phyloP scores from a whole-genome alignment of 208 protist genomes.

The Cochliopodium minus region DNA sequence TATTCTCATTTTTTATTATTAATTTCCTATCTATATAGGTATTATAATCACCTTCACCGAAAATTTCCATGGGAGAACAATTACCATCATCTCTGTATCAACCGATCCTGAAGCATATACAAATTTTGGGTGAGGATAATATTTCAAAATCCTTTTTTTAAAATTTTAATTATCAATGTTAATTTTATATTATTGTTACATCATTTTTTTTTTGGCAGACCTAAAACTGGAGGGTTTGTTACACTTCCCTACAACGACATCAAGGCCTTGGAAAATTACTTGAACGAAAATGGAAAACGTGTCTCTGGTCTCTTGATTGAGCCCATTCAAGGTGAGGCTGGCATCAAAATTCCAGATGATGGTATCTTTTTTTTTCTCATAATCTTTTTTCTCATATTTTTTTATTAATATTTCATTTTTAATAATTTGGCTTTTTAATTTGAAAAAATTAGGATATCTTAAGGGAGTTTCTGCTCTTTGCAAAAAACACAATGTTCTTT shows the following conservation, averaged over 20 bases:
- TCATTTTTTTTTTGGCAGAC: too few relatives aligned
- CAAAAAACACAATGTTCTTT: conserved; percentile 55
- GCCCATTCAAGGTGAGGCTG: conserved; percentile 81
- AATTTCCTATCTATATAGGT: conserved; percentile 13
- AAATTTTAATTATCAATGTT: conserved; percentile 24
- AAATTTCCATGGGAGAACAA: conserved; percentile 67
- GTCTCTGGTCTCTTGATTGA: conserved; percentile 60
- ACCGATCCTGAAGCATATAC: conserved; percentile 37
- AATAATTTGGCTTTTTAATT: not conserved
- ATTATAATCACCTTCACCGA: conserved; percentile 27
- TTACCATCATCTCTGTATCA: conserved; percentile 48
- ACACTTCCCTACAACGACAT: conserved; percentile 52
- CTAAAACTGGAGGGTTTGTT: too few relatives aligned
- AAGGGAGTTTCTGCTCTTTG: conserved; percentile 28
- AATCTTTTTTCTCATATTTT: not conserved
- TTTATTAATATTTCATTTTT: not conserved
- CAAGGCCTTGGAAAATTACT: conserved; percentile 33
- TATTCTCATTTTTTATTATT: not conserved
- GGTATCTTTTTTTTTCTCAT: conserved; percentile 36
- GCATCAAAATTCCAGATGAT: conserved; percentile 44
- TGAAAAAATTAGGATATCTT: not conserved
- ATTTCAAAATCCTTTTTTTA: conserved; percentile 52
- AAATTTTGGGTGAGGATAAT: conserved; percentile 55
- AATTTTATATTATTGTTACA: too few relatives aligned
- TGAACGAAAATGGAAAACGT: conserved; percentile 9